phyloP scores from a whole-genome alignment of 2,329 filamentous ascomycete genomes.

The Colletotrichum gloeosporioides region DNA sequence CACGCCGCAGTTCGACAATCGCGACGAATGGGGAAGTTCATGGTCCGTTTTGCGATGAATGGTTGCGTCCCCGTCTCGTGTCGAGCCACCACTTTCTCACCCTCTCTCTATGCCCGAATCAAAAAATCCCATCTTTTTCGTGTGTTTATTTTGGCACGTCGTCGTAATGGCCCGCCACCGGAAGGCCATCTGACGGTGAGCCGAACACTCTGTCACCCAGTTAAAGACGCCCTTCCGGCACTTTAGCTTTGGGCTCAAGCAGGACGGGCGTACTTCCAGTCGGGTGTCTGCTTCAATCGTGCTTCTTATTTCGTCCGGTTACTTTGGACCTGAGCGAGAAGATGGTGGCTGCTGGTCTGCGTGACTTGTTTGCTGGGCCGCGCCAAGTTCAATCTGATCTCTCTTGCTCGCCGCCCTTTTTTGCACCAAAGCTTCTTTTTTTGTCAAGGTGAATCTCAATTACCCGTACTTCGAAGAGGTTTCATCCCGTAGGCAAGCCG shows the following conservation, averaged over 20 bases:
- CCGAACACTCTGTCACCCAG: slow-evolving; percentile 13
- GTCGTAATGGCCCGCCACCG: slow-evolving; percentile 22
- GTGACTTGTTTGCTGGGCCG: neutral
- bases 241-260: slow-evolving; percentile 14
- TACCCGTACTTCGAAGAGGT: neutral
- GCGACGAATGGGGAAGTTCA: slow-evolving; percentile 4
- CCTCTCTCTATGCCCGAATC: neutral
- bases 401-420: neutral
- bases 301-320: slow-evolving; percentile 14
- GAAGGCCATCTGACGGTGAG: slow-evolving; percentile 21
- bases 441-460: neutral
- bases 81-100: neutral
- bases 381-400: neutral
- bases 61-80: slow-evolving; percentile 16
- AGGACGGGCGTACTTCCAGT: slow-evolving; percentile 9
- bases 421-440: neutral
- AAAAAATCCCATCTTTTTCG: slow-evolving; percentile 6
- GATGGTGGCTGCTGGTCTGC: neutral
- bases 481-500: slow-evolving; percentile 16
- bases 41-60: neutral
- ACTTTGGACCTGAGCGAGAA: neutral
- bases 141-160: slow-evolving; percentile 9
- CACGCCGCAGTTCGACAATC: neutral
- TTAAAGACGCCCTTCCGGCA: slow-evolving; percentile 1
- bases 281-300: slow-evolving; percentile 9